These are phyloP conservation scores for Avena insularis DNA, from an alignment of 176 grass and related monocot genomes.

Conservation along the genomic window DNA sequence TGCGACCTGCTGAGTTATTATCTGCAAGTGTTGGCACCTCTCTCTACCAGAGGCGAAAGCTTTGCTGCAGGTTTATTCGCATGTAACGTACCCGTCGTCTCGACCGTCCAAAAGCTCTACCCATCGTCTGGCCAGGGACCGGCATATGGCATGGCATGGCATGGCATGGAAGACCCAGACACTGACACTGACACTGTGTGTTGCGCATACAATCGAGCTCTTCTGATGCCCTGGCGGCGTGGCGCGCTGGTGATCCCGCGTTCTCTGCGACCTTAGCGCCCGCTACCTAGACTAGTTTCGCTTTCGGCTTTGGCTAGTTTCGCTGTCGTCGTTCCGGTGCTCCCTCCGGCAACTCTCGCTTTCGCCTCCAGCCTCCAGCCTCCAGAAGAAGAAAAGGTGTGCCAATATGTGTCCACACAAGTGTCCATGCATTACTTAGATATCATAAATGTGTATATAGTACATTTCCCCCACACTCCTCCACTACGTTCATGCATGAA, in stretches of 20 bases:
- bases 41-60: background rate
- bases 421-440: background rate
- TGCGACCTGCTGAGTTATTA: no score
- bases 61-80: no score
- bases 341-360: conserved; percentile 20
- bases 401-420: background rate
- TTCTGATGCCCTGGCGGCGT: conserved; percentile 12
- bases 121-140: no score
- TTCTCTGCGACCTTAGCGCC: background rate
- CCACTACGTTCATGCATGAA: no score
- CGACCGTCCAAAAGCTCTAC: no score
- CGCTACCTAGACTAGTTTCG: background rate
- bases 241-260: conserved; percentile 1
- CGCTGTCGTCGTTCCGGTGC: background rate
- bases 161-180: background rate
- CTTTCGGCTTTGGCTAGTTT: background rate
- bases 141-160: background rate
- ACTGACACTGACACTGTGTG: no score
- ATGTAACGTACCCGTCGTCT: no score
- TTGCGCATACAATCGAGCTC: no score
- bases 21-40: no score
- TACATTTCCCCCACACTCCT: no score
- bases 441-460: no score
- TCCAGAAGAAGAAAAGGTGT: background rate
- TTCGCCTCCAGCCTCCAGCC: background rate